Percentiles rank a stretch among this genome's conserved stretches.
These are phyloP conservation scores for Ganoderma sp. DNA, from an alignment of 1,284 basidiomycete species.

Conservation along the genomic window DNA sequence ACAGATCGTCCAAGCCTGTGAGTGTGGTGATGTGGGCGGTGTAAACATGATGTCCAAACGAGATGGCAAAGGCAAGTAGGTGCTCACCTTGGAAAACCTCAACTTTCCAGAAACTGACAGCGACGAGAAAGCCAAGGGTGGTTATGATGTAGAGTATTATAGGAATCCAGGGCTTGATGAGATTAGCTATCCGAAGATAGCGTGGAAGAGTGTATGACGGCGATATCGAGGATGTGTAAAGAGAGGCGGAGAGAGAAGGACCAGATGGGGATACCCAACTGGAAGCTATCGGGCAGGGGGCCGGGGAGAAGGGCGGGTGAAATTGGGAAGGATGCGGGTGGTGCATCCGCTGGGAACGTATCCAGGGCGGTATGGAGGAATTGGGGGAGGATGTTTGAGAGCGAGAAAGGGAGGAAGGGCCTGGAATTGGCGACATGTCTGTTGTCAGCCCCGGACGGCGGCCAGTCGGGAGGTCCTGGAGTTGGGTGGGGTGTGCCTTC, in stretches of 20 bases:
- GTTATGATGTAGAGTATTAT: conserved; percentile 72
- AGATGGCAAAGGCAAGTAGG: conserved; percentile 22
- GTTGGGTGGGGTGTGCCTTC: conserved; percentile 32
- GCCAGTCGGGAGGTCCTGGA: conserved; percentile 22
- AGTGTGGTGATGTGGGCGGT: conserved; percentile 10
- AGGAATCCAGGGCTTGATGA: conserved; percentile 73
- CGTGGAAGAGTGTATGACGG: conserved; percentile 54
- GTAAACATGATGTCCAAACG: conserved; percentile 10
- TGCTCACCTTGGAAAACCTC: conserved; percentile 72
- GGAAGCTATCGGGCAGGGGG: conserved; percentile 38
- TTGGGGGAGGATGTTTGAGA: conserved; percentile 25
- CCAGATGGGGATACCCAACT: conserved; percentile 37
- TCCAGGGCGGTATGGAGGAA: conserved; percentile 32
- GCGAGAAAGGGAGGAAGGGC: conserved; percentile 24
- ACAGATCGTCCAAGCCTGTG: conserved; percentile 72
- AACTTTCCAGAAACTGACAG: conserved; percentile 75
- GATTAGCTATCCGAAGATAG: conserved; percentile 57
- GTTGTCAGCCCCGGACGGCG: conserved; percentile 18
- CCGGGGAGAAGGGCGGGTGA: conserved; percentile 32
- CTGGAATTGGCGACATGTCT: conserved; percentile 25
- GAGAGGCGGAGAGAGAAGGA: conserved; percentile 25
- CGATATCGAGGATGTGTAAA: conserved; percentile 34
- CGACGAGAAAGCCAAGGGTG: conserved; percentile 70
- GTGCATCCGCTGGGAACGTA: conserved; percentile 28
- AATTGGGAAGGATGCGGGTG: conserved; percentile 29